Conservation (phyloP, 257 asterid species). For the Solanum verrucosum region DNA sequence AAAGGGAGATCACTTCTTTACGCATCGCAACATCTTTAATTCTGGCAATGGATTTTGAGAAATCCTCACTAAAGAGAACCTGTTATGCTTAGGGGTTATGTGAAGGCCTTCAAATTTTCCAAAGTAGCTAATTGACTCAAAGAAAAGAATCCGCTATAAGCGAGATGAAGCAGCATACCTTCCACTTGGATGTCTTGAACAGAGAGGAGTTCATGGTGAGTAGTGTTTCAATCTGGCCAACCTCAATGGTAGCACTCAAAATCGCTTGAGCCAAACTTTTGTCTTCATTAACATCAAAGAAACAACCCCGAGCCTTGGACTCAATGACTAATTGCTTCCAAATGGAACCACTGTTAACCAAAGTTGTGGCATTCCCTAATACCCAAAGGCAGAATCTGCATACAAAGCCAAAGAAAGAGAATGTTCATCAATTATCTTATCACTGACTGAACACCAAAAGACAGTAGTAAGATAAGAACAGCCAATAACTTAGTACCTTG, state of each 20-base stretch:
- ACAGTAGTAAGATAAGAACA: background rate
- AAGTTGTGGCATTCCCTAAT: conserved; percentile 50
- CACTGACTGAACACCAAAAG: background rate
- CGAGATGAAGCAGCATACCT: background rate
- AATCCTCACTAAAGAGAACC: conserved; percentile 14
- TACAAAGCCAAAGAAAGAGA: background rate
- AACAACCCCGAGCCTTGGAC: conserved; percentile 50
- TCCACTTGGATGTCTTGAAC: background rate
- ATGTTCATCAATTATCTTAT: background rate
- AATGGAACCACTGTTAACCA: conserved; percentile 44
- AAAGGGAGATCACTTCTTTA: conserved; percentile 19
- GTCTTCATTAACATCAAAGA: conserved; percentile 37
- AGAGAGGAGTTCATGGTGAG: conserved; percentile 18
- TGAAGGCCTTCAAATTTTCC: background rate
- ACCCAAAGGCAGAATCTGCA: conserved; percentile 62
- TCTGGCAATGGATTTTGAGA: conserved; percentile 17
- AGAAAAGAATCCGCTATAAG: background rate
- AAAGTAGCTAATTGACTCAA: background rate
- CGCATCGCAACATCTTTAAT: conserved; percentile 4
- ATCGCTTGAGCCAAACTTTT: conserved; percentile 30
- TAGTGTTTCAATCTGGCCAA: conserved; percentile 20
- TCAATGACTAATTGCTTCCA: conserved; percentile 50
- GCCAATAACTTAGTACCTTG: conserved; percentile 27
- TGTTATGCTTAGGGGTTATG: background rate
- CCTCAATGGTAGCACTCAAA: conserved; percentile 21